Base-by-base conservation (phyloP, 371 early-diverging fungal species). In the Rhizopus delemar region DNA sequence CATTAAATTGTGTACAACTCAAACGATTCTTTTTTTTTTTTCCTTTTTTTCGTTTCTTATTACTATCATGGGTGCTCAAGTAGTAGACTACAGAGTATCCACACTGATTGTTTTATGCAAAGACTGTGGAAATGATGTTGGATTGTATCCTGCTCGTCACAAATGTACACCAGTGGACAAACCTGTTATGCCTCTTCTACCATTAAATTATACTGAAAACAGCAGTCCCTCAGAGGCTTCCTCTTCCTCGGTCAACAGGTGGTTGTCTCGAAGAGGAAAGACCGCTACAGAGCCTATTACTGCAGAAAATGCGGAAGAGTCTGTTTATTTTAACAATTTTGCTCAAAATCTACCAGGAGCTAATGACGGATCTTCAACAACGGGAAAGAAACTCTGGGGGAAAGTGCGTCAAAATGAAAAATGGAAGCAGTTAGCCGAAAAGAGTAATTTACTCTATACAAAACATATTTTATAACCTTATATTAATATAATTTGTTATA, bases 91-190 rank as follows among this genome's bases (percentile, higher is more conserved):
- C 61, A 71, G 89, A 62, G 76, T 88, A 33, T 88, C 89, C 13
- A 76, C 77, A 46, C 63, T 88, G 8, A 82, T 77, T 31, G 79
- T 88, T 7, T 70, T 83, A 46, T 88, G 89, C 66, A 83, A 81
- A 66, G 89, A 88, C 55, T 88, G 89, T 71, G 78, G 80, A 8
- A 78, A 82, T 46, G 89, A 88, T 58, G 89, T 88, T 29, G 89
- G 89, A 3, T 56, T 80, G 11, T 88, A 87, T 54, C 89, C 89
- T 8, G 86, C 86, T 29, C 70, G 83, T 46, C 89, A 88, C 65
- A 81, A 82, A 53, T 88, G 89, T 63, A 70, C 69, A n/a, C 64
- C 71, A 2, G 65, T 76, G 1, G 68, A 68, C 53, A 67, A 75
- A 50, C 78, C 80, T 8, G 73, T 74, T 16, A 63, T 78, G 60